Evolutionary conservation across 805 yeast species (phyloP).

Genomic region (Schwanniomyces pseudopolymorphus): DNA sequence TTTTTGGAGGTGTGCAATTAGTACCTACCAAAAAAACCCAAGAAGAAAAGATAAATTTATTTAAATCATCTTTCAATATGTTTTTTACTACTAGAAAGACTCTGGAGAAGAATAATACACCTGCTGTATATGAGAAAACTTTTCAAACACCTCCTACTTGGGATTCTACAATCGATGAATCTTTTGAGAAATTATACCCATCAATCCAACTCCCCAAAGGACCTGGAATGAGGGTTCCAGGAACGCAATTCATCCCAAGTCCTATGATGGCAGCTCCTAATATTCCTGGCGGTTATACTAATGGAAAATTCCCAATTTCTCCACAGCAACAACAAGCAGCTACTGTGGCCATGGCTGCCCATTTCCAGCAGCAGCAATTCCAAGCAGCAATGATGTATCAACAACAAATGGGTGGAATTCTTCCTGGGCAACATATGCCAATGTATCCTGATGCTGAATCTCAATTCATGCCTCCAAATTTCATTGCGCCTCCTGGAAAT

Average conservation of each 20-base stretch:
- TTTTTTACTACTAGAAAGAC: conserved; percentile 46
- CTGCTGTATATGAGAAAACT: conserved; percentile 54
- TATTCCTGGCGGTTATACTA: conserved; percentile 14
- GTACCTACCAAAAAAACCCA: conserved; percentile 40
- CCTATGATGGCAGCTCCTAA: conserved; percentile 28
- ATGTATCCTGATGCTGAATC: conserved; percentile 35
- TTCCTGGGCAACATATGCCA: conserved; percentile 34
- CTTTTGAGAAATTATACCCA: conserved; percentile 54
- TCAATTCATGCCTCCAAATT: conserved; percentile 34
- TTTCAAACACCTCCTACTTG: conserved; percentile 78
- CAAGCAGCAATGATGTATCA: conserved; percentile 42
- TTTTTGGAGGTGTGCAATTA: conserved; percentile 39
- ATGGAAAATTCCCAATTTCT: conserved; percentile 24
- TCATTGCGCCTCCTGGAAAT: conserved; percentile 32
- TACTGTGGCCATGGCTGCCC: conserved; percentile 31
- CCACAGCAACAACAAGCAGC: conserved; percentile 30
- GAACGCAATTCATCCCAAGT: conserved; percentile 27
- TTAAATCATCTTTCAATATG: conserved; percentile 50
- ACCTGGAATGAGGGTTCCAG: conserved; percentile 15
- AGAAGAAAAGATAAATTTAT: conserved; percentile 31
- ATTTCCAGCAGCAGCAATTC: conserved; percentile 35
- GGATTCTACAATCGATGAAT: conserved; percentile 58
- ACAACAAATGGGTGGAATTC: conserved; percentile 27
- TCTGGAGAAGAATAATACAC: conserved; percentile 18
- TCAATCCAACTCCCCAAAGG: conserved; percentile 23